Percentiles rank a stretch among this genome's conserved stretches.
These are phyloP conservation scores for Globisporangium nodosum DNA, from an alignment of 352 stramenopile genomes.

Conservation along the genomic window DNA sequence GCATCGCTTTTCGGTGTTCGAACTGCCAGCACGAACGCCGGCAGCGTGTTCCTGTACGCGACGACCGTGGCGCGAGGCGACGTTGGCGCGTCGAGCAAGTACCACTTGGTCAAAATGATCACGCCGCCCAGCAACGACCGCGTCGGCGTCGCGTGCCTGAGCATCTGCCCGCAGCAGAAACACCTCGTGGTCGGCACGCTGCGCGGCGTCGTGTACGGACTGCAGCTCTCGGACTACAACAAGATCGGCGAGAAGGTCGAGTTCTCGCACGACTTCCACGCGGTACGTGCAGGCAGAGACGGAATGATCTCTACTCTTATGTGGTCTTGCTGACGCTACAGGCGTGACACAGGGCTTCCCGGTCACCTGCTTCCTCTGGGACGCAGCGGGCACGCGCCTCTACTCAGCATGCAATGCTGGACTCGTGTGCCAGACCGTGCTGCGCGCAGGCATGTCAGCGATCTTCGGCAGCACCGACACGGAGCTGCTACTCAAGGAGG, in stretches of 20 bases:
- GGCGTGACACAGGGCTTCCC: constrained; percentile 42
- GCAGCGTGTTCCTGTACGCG: constrained; percentile 78
- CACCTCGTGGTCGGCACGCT: constrained; percentile 76
- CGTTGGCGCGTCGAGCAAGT: constrained; percentile 34
- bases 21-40: constrained; percentile 49
- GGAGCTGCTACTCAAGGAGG: constrained; percentile 81
- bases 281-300: constrained; percentile 16
- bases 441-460: constrained; percentile 75
- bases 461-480: constrained; percentile 81
- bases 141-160: constrained; percentile 66
- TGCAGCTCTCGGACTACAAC: constrained; percentile 80
- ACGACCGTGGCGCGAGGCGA: constrained; percentile 44
- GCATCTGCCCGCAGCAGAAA: constrained; percentile 77
- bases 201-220: constrained; percentile 71
- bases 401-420: constrained; percentile 80
- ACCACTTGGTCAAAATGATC: constrained; percentile 87
- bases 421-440: constrained; percentile 68
- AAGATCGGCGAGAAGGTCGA: constrained; percentile 86
- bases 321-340: background rate
- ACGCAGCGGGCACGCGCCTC: constrained; percentile 56
- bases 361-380: constrained; percentile 81
- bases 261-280: constrained; percentile 85
- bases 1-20: background rate
- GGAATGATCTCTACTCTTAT: background rate
- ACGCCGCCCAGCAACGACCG: constrained; percentile 64